These are phyloP conservation scores for Cercospora canescens DNA, from an alignment of 2,329 filamentous ascomycete species.

Conservation along the genomic window DNA sequence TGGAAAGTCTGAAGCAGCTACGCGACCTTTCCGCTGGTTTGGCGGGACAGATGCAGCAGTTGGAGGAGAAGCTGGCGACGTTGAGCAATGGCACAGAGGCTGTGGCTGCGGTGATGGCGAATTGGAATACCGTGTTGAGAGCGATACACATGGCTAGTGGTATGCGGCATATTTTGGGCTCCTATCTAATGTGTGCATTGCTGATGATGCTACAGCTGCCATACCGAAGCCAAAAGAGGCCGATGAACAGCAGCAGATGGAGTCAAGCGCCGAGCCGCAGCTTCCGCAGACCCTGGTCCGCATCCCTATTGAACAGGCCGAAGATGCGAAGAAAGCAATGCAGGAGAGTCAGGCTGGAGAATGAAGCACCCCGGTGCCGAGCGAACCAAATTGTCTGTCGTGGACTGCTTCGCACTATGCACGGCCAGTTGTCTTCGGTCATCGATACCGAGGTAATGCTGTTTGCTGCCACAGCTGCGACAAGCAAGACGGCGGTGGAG, in stretches of 20 bases:
- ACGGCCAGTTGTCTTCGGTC: background rate
- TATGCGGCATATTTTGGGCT: constrained; percentile 66
- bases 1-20: constrained; percentile 75
- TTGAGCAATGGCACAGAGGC: constrained; percentile 82
- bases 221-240: constrained; percentile 61
- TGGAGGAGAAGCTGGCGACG: constrained; percentile 76
- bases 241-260: constrained; percentile 38
- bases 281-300: constrained; percentile 80
- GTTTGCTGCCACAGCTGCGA: background rate
- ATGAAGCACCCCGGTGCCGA: constrained; percentile 4
- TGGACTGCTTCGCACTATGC: background rate
- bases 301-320: constrained; percentile 73
- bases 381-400: background rate
- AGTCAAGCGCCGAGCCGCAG: constrained; percentile 46
- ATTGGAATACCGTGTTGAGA: constrained; percentile 84
- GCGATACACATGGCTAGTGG: constrained; percentile 85
- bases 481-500: background rate
- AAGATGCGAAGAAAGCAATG: constrained; percentile 31
- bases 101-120: constrained; percentile 79
- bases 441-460: background rate
- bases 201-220: constrained; percentile 52
- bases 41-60: constrained; percentile 77
- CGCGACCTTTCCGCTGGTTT: constrained; percentile 76
- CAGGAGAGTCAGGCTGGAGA: constrained; percentile 24
- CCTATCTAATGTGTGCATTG: constrained; percentile 41